Conservation (phyloP, 441 rosid species). For the Raphanus hybrid region DNA sequence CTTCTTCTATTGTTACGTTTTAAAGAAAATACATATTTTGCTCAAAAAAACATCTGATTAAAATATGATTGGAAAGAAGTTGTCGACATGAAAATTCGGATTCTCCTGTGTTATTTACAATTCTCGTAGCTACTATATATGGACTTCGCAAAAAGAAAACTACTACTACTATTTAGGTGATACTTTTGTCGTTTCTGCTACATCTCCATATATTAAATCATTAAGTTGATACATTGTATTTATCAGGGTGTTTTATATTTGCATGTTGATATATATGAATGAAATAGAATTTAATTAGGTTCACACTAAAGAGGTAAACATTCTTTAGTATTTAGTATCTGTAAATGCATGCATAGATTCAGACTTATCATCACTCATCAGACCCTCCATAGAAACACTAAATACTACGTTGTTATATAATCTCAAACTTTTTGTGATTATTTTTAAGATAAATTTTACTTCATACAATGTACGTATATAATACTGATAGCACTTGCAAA, state of each 20-base stretch:
- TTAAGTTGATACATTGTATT: conserved; percentile 2
- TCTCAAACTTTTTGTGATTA: not conserved
- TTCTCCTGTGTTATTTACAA: not conserved
- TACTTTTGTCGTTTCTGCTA: not conserved
- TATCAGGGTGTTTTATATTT: not conserved
- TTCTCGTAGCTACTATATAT: conserved; percentile 19
- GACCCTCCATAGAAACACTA: not conserved
- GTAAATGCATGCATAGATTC: not conserved
- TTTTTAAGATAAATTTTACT: not conserved
- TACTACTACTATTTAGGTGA: conserved; percentile 17
- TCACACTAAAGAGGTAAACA: conserved; percentile 11
- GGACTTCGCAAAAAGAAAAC: not conserved
- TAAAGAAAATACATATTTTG: not conserved
- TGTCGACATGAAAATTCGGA: conserved; percentile 33
- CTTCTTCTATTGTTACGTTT: not conserved
- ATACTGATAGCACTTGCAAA: not conserved
- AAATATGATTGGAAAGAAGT: not conserved
- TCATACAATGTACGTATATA: not conserved
- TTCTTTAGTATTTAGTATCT: no score
- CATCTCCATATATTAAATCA: not conserved
- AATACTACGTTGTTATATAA: no score
- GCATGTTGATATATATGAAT: conserved; percentile 6
- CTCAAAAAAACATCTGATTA: not conserved
- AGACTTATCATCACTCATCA: not conserved
- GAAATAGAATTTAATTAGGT: conserved; percentile 25